These are phyloP conservation scores for Pichia sp. DNA, from an alignment of 1,139 yeast genomes.

Conservation along the genomic window DNA sequence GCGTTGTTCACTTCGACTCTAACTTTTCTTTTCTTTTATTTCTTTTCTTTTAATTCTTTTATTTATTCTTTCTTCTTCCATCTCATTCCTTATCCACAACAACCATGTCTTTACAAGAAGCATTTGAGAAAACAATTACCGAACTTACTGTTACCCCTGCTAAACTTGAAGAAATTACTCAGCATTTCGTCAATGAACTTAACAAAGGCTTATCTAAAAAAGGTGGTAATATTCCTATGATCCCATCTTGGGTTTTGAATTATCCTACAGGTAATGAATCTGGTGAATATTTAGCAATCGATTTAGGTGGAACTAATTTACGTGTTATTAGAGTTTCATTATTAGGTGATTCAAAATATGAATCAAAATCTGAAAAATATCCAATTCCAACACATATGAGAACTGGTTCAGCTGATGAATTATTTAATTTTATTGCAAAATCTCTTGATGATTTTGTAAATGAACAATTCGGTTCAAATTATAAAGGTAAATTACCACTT, in stretches of 20 bases:
- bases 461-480: constrained; percentile 43
- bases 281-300: constrained; percentile 88
- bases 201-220: constrained; percentile 67
- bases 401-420: constrained; percentile 64
- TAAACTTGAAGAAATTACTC: constrained; percentile 57
- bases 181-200: constrained; percentile 66
- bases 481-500: constrained; percentile 50
- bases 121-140: constrained; percentile 45
- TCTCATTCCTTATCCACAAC: not conserved
- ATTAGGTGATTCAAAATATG: constrained; percentile 73
- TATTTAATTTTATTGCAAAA: constrained; percentile 83
- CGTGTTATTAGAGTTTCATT: constrained; percentile 82
- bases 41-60: not conserved
- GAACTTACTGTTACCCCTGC: constrained; percentile 58
- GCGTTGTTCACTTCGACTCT: too few species aligned
- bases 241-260: constrained; percentile 93
- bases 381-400: constrained; percentile 69
- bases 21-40: not conserved
- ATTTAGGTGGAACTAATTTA: constrained; percentile 92
- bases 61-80: not conserved
- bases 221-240: constrained; percentile 93
- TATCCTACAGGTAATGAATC: constrained; percentile 86
- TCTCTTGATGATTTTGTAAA: constrained; percentile 60
- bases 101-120: constrained; percentile 13
- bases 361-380: constrained; percentile 77